Conservation (phyloP, 148 eudicot species). For the Cornus kousa region DNA sequence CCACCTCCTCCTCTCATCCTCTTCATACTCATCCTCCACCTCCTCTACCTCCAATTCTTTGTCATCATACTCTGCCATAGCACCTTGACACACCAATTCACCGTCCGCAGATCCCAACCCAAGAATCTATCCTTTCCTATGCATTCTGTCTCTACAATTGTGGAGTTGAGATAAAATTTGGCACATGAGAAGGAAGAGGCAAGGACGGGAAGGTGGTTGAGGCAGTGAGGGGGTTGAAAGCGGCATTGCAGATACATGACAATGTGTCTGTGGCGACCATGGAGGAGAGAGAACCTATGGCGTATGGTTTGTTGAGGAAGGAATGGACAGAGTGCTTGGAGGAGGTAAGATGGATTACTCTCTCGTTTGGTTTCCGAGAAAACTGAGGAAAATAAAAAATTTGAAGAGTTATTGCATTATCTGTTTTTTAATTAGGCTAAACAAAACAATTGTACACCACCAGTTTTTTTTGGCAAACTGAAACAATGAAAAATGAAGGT, state of each 20-base stretch:
- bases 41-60: no score
- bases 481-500: no score
- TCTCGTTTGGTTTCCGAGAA: conserved; percentile 5
- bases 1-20: no score
- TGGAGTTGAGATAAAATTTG: conserved; percentile 41
- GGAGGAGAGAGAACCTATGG: conserved; percentile 52
- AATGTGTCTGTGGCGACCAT: conserved; percentile 18
- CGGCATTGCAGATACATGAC: conserved; percentile 44
- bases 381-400: conserved; percentile 9
- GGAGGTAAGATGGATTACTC: conserved; percentile 39
- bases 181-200: conserved; percentile 35
- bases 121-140: no score
- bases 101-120: no score
- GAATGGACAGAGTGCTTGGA: conserved; percentile 78
- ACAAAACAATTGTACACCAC: no score
- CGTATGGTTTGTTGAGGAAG: conserved; percentile 60
- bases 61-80: no score
- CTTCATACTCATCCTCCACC: no score
- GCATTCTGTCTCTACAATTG: conserved; percentile 7
- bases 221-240: conserved; percentile 50
- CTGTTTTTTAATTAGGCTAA: neutral
- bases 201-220: conserved; percentile 53
- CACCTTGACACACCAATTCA: no score
- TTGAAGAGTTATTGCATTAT: conserved; percentile 7
- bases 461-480: no score